A percentile compares a stretch with the other conserved stretches of the same genome.
Evolutionary conservation across 345 rosid genomes (phyloP).

Genomic region (Carallia brachiata): DNA sequence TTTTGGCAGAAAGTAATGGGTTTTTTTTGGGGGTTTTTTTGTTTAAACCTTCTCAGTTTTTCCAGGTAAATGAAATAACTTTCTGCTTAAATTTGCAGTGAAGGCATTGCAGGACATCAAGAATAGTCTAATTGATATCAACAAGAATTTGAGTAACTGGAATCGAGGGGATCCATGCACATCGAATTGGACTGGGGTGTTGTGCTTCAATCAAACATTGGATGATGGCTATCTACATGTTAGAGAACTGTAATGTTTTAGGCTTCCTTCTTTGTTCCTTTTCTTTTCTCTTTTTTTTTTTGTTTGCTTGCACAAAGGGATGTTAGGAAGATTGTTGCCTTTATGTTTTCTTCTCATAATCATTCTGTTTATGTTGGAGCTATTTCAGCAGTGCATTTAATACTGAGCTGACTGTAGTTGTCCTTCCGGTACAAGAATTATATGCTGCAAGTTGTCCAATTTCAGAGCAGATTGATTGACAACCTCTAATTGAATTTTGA

Average conservation of each 20-base stretch:
- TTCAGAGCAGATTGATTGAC: background rate
- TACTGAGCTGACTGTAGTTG: background rate
- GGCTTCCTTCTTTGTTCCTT: background rate
- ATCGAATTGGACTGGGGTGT: slow-evolving; percentile 88
- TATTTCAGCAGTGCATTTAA: background rate
- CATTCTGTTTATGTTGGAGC: background rate
- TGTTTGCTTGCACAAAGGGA: background rate
- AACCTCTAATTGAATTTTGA: background rate
- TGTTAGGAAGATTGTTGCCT: background rate
- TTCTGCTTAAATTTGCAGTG: slow-evolving; percentile 41
- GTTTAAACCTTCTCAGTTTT: background rate
- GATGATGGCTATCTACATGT: slow-evolving; percentile 82
- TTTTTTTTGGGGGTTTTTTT: background rate
- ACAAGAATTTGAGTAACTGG: slow-evolving; percentile 70
- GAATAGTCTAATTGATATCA: slow-evolving; percentile 54
- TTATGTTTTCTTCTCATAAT: background rate
- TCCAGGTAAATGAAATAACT: background rate
- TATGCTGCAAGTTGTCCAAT: background rate
- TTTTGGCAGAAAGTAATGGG: background rate
- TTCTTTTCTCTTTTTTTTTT: background rate
- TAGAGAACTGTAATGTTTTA: slow-evolving; percentile 55
- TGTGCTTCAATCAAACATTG: slow-evolving; percentile 51
- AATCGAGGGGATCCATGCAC: slow-evolving; percentile 75
- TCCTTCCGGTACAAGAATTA: background rate
- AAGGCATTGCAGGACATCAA: slow-evolving; percentile 56